These are phyloP conservation scores for Nemania serpens DNA, from an alignment of 2,329 filamentous ascomycete species.

Conservation along the genomic window DNA sequence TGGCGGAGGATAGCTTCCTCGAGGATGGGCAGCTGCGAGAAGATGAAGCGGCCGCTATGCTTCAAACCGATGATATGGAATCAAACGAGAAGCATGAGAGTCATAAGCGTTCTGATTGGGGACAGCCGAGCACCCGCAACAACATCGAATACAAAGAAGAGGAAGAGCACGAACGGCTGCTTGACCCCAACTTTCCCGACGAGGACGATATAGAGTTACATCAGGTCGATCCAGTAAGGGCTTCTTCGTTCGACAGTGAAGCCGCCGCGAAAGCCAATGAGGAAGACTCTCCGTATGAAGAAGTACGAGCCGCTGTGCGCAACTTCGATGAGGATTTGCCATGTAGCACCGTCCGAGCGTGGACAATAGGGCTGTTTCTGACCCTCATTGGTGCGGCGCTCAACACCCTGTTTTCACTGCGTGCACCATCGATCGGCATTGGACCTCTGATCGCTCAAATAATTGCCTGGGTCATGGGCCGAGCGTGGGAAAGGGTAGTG, in stretches of 20 bases:
- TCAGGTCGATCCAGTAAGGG: slow-evolving; percentile 29
- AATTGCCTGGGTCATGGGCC: slow-evolving; percentile 66
- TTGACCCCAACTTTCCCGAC: slow-evolving; percentile 57
- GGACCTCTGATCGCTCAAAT: slow-evolving; percentile 66
- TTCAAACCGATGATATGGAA: not conserved
- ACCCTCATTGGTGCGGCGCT: slow-evolving; percentile 62
- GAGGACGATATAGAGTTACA: slow-evolving; percentile 47
- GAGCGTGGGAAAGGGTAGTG: slow-evolving; percentile 62
- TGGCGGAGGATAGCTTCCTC: slow-evolving; percentile 3
- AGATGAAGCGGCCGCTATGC: not conserved
- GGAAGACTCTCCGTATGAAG: slow-evolving; percentile 67
- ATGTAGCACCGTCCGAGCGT: slow-evolving; percentile 68
- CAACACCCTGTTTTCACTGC: slow-evolving; percentile 67
- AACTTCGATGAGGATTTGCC: slow-evolving; percentile 69
- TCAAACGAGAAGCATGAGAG: slow-evolving; percentile 7
- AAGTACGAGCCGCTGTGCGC: slow-evolving; percentile 66
- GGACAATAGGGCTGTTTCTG: slow-evolving; percentile 64
- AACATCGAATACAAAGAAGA: slow-evolving; percentile 48
- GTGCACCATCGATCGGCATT: slow-evolving; percentile 64
- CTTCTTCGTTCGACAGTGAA: slow-evolving; percentile 37
- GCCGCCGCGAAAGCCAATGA: slow-evolving; percentile 44
- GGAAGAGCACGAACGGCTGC: slow-evolving; percentile 61
- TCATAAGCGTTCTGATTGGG: slow-evolving; percentile 23
- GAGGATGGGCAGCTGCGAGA: not conserved
- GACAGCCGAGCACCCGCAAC: slow-evolving; percentile 45